phyloP scores from a whole-genome alignment of 2,329 filamentous ascomycete genomes.

The Akanthomyces muscarius region DNA sequence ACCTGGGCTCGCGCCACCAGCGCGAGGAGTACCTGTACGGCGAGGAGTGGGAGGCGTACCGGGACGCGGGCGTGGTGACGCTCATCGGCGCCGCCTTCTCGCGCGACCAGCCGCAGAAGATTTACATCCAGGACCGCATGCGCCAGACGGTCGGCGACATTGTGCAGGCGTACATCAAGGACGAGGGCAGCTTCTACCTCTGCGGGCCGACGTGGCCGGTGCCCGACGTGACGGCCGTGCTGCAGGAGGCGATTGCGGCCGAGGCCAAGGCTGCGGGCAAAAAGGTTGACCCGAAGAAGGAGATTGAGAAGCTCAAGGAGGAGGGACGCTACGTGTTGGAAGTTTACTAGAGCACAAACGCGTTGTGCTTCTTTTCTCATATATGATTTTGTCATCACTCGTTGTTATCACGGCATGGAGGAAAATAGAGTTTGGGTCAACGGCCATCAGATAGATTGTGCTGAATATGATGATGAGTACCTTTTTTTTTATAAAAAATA shows the following conservation, averaged over 20 bases:
- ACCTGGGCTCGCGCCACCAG: conserved; percentile 96
- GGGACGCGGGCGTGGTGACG: conserved; percentile 92
- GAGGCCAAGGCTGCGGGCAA: conserved; percentile 67
- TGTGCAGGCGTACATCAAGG: conserved; percentile 76
- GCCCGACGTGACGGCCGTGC: conserved; percentile 88
- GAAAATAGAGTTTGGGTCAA: no score
- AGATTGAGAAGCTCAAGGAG: conserved; percentile 98
- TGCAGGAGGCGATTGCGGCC: conserved; percentile 83
- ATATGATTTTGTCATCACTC: not conserved
- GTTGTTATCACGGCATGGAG: not conserved
- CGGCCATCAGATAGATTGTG: no score
- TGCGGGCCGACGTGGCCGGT: conserved; percentile 98
- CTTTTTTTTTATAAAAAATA: no score
- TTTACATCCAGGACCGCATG: conserved; percentile 99
- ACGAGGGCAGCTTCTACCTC: conserved; percentile 92
- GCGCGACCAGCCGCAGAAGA: conserved; percentile 95
- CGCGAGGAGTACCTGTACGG: conserved; percentile 98
- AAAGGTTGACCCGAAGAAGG: conserved; percentile 81
- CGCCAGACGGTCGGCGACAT: conserved; percentile 80
- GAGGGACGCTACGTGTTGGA: conserved; percentile 90
- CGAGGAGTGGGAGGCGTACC: conserved; percentile 98
- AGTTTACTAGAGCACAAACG: conserved; percentile 65
- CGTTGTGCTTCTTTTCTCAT: conserved; percentile 12
- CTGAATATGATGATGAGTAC: no score
- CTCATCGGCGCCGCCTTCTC: conserved; percentile 91